These are phyloP conservation scores for Exutisphaerella laricina DNA, from an alignment of 2,329 filamentous ascomycete genomes.

Conservation along the genomic window DNA sequence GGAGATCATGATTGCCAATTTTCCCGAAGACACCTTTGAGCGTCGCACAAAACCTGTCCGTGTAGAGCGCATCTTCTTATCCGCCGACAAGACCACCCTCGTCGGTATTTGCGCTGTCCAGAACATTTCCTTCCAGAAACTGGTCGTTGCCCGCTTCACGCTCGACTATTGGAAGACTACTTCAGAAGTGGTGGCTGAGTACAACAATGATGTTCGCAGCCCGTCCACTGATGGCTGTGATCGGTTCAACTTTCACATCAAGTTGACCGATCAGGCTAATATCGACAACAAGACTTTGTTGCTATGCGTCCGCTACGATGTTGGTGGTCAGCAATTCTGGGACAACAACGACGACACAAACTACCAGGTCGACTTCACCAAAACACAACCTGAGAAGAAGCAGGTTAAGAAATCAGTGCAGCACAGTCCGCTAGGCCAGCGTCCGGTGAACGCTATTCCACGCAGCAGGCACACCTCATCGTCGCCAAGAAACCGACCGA, in stretches of 20 bases:
- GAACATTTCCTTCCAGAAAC: conserved; percentile 86
- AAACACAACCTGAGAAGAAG: conserved; percentile 27
- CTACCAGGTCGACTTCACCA: conserved; percentile 85
- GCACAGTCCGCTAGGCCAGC: conserved; percentile 29
- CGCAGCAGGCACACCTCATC: conserved; percentile 45
- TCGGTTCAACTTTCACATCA: conserved; percentile 90
- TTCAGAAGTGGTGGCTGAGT: conserved; percentile 89
- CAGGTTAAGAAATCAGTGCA: conserved; percentile 20
- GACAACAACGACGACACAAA: conserved; percentile 86
- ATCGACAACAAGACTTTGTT: conserved; percentile 89
- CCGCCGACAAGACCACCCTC: conserved; percentile 77
- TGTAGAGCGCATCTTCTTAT: conserved; percentile 81
- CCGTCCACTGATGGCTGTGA: conserved; percentile 62
- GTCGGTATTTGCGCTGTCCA: conserved; percentile 77
- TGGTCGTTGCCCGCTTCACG: conserved; percentile 87
- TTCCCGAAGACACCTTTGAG: conserved; percentile 61
- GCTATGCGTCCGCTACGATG: conserved; percentile 82
- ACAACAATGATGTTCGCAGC: conserved; percentile 68
- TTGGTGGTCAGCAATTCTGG: conserved; percentile 83
- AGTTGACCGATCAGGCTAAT: conserved; percentile 83
- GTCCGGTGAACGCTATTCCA: conserved; percentile 49
- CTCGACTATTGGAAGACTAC: conserved; percentile 99
- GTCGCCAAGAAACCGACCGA: conserved; percentile 45
- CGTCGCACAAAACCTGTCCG: conserved; percentile 65
- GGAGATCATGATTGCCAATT: conserved; percentile 82